These are phyloP conservation scores for Coix lacrymajobi DNA, from an alignment of 176 grass and related monocot species.

Conservation along the genomic window DNA sequence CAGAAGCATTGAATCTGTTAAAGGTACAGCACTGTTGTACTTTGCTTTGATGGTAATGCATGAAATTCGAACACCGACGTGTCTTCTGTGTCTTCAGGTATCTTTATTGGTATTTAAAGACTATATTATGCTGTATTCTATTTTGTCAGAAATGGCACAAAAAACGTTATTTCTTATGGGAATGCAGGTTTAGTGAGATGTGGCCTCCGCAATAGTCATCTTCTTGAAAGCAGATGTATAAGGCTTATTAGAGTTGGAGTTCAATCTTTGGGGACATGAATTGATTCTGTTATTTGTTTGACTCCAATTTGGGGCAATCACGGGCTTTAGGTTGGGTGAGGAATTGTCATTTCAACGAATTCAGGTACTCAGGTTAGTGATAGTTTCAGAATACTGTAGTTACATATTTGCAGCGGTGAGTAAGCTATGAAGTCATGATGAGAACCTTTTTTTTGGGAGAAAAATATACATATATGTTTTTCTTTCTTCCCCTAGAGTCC, in stretches of 20 bases:
- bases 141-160: constrained; percentile 34
- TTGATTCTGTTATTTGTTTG: constrained; percentile 38
- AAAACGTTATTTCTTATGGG: constrained; percentile 49
- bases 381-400: constrained; percentile 30
- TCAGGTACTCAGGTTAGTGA: constrained; percentile 45
- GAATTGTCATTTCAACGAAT: constrained; percentile 28
- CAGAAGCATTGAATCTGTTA: constrained; percentile 19
- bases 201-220: constrained; percentile 21
- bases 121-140: constrained; percentile 25
- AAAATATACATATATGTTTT: neutral
- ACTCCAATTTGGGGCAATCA: constrained; percentile 28
- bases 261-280: constrained; percentile 31
- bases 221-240: constrained; percentile 36
- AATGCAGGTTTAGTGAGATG: constrained; percentile 59
- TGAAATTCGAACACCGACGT: constrained; percentile 28
- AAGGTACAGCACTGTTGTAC: constrained; percentile 32
- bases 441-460: neutral
- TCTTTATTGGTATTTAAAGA: constrained; percentile 28
- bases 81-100: constrained; percentile 50
- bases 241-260: constrained; percentile 44
- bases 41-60: constrained; percentile 25
- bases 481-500: constrained; percentile 7
- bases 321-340: constrained; percentile 47
- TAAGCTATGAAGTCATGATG: neutral
- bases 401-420: constrained; percentile 14